These are phyloP conservation scores for Nakaseomyces delphensis DNA, from an alignment of 1,139 yeast genomes.

Conservation along the genomic window DNA sequence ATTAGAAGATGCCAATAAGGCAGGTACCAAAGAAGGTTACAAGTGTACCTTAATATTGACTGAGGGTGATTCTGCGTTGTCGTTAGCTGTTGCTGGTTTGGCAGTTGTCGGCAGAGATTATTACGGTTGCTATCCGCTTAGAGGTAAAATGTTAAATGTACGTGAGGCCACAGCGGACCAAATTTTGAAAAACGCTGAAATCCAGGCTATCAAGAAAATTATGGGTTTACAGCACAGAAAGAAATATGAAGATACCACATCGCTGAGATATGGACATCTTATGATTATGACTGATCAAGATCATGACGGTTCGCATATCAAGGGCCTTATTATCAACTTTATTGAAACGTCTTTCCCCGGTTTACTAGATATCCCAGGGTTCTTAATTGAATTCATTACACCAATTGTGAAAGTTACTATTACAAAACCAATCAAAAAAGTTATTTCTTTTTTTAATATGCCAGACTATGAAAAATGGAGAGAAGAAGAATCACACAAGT, in stretches of 20 bases:
- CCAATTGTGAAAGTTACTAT: conserved; percentile 91
- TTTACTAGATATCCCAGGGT: conserved; percentile 80
- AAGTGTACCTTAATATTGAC: conserved; percentile 89
- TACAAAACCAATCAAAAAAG: conserved; percentile 52
- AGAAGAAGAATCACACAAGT: conserved; percentile 64
- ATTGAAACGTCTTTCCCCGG: conserved; percentile 94
- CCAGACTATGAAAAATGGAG: conserved; percentile 96
- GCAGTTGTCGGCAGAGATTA: conserved; percentile 93
- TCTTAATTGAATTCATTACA: conserved; percentile 86
- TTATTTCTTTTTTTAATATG: conserved; percentile 81
- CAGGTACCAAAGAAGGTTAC: conserved; percentile 88
- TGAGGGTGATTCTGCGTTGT: conserved; percentile 95
- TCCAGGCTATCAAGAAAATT: conserved; percentile 89
- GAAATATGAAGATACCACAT: conserved; percentile 61
- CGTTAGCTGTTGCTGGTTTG: conserved; percentile 88
- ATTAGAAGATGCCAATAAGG: conserved; percentile 91
- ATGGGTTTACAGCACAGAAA: conserved; percentile 94
- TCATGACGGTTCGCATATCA: conserved; percentile 98
- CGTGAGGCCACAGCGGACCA: conserved; percentile 95
- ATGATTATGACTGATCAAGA: conserved; percentile 99
- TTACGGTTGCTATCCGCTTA: conserved; percentile 90
- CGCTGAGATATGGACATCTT: conserved; percentile 86
- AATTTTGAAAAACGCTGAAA: conserved; percentile 84
- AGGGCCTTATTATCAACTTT: conserved; percentile 90
- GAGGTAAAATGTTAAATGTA: conserved; percentile 91